Evolutionary conservation across 1,139 yeast species (phyloP), one percentile per base, ranked within the genome.

Genomic region (Sugiyamaella pinicola): DNA sequence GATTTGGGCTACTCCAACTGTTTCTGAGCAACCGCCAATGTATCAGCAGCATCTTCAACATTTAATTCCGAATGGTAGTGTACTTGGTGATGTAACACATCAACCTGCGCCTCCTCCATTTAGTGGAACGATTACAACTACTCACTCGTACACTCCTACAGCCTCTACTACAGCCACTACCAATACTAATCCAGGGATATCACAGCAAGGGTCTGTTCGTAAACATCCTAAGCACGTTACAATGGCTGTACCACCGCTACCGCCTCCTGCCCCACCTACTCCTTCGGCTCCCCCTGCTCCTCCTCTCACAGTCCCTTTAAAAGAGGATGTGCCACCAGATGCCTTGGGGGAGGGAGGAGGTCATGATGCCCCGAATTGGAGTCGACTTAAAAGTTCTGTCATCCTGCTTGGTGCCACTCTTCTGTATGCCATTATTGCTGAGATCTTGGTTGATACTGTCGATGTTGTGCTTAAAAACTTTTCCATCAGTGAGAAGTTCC

Each of bases 291-390:
- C 31, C 12, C 29, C 42, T 22, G 15, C 39, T 15, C 44, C 48
- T 19, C 52, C 49, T 15, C 38, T 42, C 2, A 44, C 44, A 12
- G 43, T 28, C 8, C 35, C 38, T 18, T 24, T 18, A 28, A 38
- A 46, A 28, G 49, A 46, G 24, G 49, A 37, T 13, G 21, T 38
- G 42, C 34, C 29, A 39, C 22, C 21, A 7, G 55, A 67, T 38
- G 70, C 71, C 3, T n/a, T 26, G 9, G 85, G 87, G 4, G 55
- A 67, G 39, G 71, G 71, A 9, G 85, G 87, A 3, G 96, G 96
- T 0, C 99, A 93, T 62, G 98, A 91, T 69, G 96, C 97, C 0
- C 98, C 99, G 40, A 93, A 93, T 67, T 93, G 99, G 99, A 85
- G 96, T 10, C 78, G 95, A 62, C 74, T 77, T 15, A 91, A 91